Conservation (phyloP, 2,329 filamentous ascomycete genomes). For the Xylariaceae sp. region DNA sequence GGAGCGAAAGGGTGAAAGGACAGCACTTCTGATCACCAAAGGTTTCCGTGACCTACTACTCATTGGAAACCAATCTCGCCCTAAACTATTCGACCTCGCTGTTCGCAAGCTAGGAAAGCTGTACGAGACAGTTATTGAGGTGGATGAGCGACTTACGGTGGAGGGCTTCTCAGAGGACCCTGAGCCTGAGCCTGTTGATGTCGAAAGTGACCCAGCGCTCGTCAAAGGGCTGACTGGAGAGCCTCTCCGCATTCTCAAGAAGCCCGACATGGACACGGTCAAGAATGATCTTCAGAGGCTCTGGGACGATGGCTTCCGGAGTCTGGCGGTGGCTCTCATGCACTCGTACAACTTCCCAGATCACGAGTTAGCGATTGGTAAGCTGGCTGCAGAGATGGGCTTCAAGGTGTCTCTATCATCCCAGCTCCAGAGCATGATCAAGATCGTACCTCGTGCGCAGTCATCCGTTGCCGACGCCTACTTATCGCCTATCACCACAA, state of each 20-base stretch:
- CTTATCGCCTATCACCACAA: conserved; percentile 69
- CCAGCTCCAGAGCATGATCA: conserved; percentile 46
- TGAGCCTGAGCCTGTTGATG: conserved; percentile 47
- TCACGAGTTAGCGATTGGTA: conserved; percentile 60
- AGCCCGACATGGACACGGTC: conserved; percentile 51
- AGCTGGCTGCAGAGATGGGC: conserved; percentile 57
- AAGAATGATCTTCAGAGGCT: conserved; percentile 54
- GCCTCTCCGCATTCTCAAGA: conserved; percentile 60
- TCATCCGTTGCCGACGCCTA: conserved; percentile 67
- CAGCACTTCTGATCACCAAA: conserved; percentile 66
- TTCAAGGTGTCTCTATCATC: conserved; percentile 65
- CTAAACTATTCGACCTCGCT: conserved; percentile 67
- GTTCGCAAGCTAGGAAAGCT: conserved; percentile 64
- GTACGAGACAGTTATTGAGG: conserved; percentile 63
- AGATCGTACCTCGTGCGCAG: conserved; percentile 66
- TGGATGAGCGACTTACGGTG: conserved; percentile 67
- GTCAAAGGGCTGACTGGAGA: conserved; percentile 57
- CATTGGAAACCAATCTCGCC: conserved; percentile 69
- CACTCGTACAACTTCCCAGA: conserved; percentile 68
- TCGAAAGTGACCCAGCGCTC: conserved; percentile 35
- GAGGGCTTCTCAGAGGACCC: conserved; percentile 63
- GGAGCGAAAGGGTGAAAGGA: conserved; percentile 67
- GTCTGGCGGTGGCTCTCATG: conserved; percentile 59
- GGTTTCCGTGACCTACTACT: conserved; percentile 67
- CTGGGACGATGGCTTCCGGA: conserved; percentile 53